phyloP scores from a whole-genome alignment of 257 asterid species.

The Gentiana straminea region DNA sequence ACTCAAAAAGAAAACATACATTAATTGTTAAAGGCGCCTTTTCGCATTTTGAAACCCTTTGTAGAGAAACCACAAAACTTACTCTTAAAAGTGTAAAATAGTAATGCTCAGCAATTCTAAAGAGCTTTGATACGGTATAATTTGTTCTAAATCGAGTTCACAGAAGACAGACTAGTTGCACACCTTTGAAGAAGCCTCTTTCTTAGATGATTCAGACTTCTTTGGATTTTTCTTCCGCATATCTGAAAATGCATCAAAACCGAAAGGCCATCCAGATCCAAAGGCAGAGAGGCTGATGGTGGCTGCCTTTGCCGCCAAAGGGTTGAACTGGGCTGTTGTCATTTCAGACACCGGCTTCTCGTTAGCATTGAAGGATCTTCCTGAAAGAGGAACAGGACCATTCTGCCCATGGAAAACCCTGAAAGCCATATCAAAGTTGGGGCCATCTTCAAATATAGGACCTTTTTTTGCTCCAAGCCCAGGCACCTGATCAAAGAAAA shows the following conservation, averaged over 20 bases:
- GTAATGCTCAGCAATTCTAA: no score
- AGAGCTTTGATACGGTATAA: no score
- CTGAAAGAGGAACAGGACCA: constrained; percentile 86
- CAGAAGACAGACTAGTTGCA: neutral
- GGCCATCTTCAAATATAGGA: constrained; percentile 95
- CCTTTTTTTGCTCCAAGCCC: constrained; percentile 39
- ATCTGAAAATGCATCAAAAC: constrained; percentile 64
- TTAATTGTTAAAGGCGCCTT: no score
- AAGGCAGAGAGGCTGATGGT: constrained; percentile 78
- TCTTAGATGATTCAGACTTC: constrained; percentile 48
- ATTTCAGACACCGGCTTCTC: constrained; percentile 39
- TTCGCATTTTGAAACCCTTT: no score
- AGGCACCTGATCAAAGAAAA: constrained; percentile 29
- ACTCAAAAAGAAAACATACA: neutral
- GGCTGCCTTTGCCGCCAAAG: constrained; percentile 92
- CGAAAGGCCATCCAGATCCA: constrained; percentile 82
- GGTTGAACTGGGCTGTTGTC: constrained; percentile 58
- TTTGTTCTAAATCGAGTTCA: no score
- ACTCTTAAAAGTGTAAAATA: no score
- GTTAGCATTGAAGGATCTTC: constrained; percentile 28
- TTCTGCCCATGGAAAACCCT: constrained; percentile 91
- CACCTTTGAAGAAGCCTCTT: constrained; percentile 59
- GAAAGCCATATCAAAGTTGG: constrained; percentile 82
- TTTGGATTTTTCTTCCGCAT: constrained; percentile 51
- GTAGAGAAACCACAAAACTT: no score